Percentiles rank a stretch among this genome's conserved stretches.
Evolutionary conservation across 2,329 filamentous ascomycete genomes (phyloP).

Genomic region (Biscogniauxia mediterranea): DNA sequence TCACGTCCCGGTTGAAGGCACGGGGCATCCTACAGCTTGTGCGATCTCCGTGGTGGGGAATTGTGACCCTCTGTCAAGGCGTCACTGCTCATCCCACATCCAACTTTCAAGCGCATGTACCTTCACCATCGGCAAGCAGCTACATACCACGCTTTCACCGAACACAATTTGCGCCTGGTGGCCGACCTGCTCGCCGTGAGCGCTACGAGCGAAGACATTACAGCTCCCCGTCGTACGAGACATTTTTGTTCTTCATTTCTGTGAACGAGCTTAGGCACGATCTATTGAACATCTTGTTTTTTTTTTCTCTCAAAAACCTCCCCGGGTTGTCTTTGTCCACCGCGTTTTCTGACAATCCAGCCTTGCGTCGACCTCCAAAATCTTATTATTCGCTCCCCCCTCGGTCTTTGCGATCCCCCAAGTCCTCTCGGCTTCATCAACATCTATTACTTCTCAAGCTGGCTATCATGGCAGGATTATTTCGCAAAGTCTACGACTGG

Average conservation of each 20-base stretch:
- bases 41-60: conserved; percentile 39
- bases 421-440: conserved; percentile 8
- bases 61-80: conserved; percentile 35
- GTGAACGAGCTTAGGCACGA: conserved; percentile 33
- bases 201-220: conserved; percentile 31
- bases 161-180: conserved; percentile 27
- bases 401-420: conserved; percentile 15
- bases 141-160: conserved; percentile 30
- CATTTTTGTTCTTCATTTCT: conserved; percentile 40
- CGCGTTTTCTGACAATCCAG: conserved; percentile 25
- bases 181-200: conserved; percentile 30
- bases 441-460: conserved; percentile 8
- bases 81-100: conserved; percentile 35
- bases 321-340: conserved; percentile 28
- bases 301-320: conserved; percentile 3
- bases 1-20: conserved; percentile 35
- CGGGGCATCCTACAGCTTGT: conserved; percentile 40
- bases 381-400: conserved; percentile 26
- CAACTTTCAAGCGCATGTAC: conserved; percentile 25
- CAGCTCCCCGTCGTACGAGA: conserved; percentile 40
- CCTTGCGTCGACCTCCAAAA: conserved; percentile 26
- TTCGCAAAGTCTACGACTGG: conserved; percentile 97
- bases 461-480: conserved; percentile 77
- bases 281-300: conserved; percentile 39
- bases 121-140: conserved; percentile 29